Conservation (phyloP, 176 grass and related monocot genomes). For the Juncus inflexus region DNA sequence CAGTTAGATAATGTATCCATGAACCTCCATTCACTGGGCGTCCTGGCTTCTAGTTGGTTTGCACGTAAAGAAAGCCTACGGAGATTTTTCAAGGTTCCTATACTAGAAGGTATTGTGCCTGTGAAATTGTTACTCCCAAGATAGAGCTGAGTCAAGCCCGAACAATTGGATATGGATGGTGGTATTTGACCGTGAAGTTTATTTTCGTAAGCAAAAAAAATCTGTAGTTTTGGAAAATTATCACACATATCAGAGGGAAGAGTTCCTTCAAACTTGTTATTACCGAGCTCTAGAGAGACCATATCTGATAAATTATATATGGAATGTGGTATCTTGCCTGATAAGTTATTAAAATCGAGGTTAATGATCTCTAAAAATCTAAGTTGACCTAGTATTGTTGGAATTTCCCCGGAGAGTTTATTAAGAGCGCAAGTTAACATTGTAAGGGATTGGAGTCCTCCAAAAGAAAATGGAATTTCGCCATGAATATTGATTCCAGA, state of each 20-base stretch:
- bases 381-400: background rate
- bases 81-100: too few species aligned
- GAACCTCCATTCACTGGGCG: conserved; percentile 12
- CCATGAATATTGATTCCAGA: conserved; percentile 7
- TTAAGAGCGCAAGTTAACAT: background rate
- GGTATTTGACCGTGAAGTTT: background rate
- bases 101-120: too few species aligned
- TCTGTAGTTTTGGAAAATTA: background rate
- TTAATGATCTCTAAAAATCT: background rate
- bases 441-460: background rate
- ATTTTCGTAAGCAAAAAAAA: background rate
- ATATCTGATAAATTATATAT: conserved; percentile 33
- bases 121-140: too few species aligned
- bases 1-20: conserved; percentile 14
- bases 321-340: conserved; percentile 37
- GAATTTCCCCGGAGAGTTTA: conserved; percentile 4
- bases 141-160: too few species aligned
- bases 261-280: background rate
- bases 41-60: conserved; percentile 28
- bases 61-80: background rate
- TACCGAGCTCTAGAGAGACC: background rate
- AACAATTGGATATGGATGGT: too few species aligned
- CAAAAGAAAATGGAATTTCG: conserved; percentile 16
- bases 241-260: background rate
- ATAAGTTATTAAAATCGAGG: conserved; percentile 7